Base-by-base conservation (phyloP, 768 basidiomycete genomes). In the Suillus decipiens region DNA sequence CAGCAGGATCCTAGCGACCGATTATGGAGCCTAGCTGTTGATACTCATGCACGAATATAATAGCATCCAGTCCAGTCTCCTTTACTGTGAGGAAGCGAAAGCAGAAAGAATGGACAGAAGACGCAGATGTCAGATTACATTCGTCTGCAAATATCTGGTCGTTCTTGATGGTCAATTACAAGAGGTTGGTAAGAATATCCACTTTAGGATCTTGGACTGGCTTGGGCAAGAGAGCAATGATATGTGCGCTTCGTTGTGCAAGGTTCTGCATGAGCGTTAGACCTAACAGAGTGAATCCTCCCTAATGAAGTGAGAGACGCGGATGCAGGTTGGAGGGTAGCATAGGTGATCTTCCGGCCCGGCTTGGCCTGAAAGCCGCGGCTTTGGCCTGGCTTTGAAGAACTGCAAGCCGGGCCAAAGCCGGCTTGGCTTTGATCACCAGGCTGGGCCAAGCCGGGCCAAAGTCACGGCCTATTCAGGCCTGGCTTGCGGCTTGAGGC, bases 11-110 rank as follows among this genome's bases (percentile, higher is more conserved):
- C 63, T 66, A 76, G 24, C 48, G 62, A 41, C 47, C 76, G 9
- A 78, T 64, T 22, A 81, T 62, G 1, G 83, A 78, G 0, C 89
- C 90, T 36, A 91, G 80, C 36, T 86, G 84, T 22, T 78, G 79
- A 68, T 92, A 91, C 67, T 91, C 94, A 70, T 95, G 93, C 10
- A 85, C 84, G 64, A 92, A 89, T 17, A 96, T 74, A 61, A 96
- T 75, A 2, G 87, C 92, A 61, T 95, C 93, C 22, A 96, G 69
- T 28, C 91, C 78, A 37, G 86, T 84, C 51, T 89, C 86, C 51
- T 86, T 80, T 0, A 81, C 85, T 2, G 85, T 85, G 64, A 89
- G 72, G 74, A 95, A 93, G 12, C 81, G 77, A 0, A 81, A 83
- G 68, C 86, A 89, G 71, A 96, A 95, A 10, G 79, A 76, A 39